phyloP scores from a whole-genome alignment of 192 early-diverging fungal genomes.

The Coemansia umbellata region DNA sequence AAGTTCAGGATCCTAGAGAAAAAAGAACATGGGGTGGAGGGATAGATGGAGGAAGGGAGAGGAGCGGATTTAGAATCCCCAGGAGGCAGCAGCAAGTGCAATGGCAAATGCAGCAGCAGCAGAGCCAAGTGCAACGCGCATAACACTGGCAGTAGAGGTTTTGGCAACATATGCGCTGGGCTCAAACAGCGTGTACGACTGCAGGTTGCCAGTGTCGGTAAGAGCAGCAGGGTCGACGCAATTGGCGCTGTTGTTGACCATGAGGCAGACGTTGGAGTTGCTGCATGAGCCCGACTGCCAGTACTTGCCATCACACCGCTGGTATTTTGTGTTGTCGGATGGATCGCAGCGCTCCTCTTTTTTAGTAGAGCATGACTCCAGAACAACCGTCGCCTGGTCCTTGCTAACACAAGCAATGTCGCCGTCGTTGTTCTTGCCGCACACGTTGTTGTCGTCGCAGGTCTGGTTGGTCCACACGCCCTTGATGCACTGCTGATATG shows the following conservation, averaged over 20 bases:
- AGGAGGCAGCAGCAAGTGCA: conserved; percentile 9
- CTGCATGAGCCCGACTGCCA: conserved; percentile 30
- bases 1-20: too few relatives aligned
- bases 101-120: conserved; percentile 13
- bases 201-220: neutral
- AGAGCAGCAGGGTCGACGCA: conserved; percentile 9
- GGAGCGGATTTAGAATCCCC: conserved; percentile 7
- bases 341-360: conserved; percentile 29
- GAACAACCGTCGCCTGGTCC: conserved; percentile 19
- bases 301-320: conserved; percentile 32
- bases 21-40: neutral
- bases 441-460: conserved; percentile 23
- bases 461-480: conserved; percentile 29
- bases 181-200: conserved; percentile 19
- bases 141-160: neutral
- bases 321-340: conserved; percentile 25
- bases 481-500: conserved; percentile 28
- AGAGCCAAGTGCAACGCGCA: conserved; percentile 5
- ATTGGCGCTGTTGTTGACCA: conserved; percentile 17
- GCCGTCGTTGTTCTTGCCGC: conserved; percentile 18
- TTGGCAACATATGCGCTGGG: conserved; percentile 37
- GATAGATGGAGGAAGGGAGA: neutral
- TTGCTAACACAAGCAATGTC: conserved; percentile 29
- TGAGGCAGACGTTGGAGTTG: conserved; percentile 5
- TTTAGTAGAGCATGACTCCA: conserved; percentile 26